These are phyloP conservation scores for Exophiala xenobiotica DNA, from an alignment of 2,329 filamentous ascomycete genomes.

Conservation along the genomic window DNA sequence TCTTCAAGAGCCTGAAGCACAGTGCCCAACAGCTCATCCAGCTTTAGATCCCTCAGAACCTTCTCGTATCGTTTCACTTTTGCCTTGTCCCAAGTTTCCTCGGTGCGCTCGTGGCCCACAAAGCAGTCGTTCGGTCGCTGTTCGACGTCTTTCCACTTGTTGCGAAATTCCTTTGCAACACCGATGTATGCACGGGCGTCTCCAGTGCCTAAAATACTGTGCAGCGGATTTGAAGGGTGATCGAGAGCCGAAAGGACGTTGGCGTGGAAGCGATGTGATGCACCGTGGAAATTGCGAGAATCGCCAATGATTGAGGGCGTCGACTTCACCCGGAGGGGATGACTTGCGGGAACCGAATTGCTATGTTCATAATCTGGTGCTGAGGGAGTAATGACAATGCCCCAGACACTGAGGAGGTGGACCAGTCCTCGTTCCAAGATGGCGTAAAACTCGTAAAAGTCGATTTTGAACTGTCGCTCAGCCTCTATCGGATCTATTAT, in stretches of 20 bases:
- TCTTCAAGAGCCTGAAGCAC: conserved; percentile 61
- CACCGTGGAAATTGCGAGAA: conserved; percentile 26
- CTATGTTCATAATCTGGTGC: neutral
- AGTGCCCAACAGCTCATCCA: conserved; percentile 58
- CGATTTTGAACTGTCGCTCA: conserved; percentile 72
- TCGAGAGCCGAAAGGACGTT: conserved; percentile 66
- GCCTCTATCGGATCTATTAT: conserved; percentile 37
- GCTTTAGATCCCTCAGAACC: conserved; percentile 60
- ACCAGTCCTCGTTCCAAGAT: conserved; percentile 70
- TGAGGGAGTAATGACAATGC: conserved; percentile 50
- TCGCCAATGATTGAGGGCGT: conserved; percentile 27
- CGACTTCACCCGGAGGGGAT: neutral
- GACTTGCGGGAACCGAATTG: neutral
- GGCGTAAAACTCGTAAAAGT: conserved; percentile 75
- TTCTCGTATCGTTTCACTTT: conserved; percentile 33
- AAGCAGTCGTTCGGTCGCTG: conserved; percentile 21
- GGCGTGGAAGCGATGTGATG: conserved; percentile 62
- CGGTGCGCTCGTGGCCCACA: conserved; percentile 25
- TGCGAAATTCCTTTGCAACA: conserved; percentile 68
- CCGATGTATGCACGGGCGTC: conserved; percentile 59
- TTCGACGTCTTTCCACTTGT: conserved; percentile 61
- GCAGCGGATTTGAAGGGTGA: conserved; percentile 56
- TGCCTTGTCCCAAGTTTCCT: conserved; percentile 29
- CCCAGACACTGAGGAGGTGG: conserved; percentile 64
- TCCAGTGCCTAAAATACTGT: conserved; percentile 54